Conservation (phyloP, 371 early-diverging fungal genomes). For the Circinella umbellata region DNA sequence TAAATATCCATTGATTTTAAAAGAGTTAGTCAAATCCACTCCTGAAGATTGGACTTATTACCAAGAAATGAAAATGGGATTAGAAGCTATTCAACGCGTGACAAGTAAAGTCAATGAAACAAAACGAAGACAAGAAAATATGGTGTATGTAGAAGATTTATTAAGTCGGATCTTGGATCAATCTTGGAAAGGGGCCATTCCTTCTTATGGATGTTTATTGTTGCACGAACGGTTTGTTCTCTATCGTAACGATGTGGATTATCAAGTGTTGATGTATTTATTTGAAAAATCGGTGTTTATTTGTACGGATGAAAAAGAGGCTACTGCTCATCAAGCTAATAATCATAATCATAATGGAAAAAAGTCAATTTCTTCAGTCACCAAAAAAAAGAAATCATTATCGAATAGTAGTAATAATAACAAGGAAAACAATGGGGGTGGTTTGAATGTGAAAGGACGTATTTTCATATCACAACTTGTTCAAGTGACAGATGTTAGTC, state of each 20-base stretch:
- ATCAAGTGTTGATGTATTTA: conserved; percentile 81
- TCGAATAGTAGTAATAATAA: conserved; percentile 43
- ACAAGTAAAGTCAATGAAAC: conserved; percentile 92
- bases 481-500: conserved; percentile 74
- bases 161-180: conserved; percentile 64
- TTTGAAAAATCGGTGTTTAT: conserved; percentile 90
- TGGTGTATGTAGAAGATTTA: conserved; percentile 72
- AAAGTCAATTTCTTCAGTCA: conserved; percentile 2
- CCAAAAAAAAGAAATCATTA: conserved; percentile 43
- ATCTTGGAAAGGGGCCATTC: conserved; percentile 18
- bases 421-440: not conserved
- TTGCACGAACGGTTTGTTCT: conserved; percentile 86
- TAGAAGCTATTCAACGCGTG: conserved; percentile 81
- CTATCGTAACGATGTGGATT: conserved; percentile 75
- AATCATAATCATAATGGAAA: too few species aligned
- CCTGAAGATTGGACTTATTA: conserved; percentile 69
- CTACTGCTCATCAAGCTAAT: too few species aligned
- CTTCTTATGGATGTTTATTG: conserved; percentile 50
- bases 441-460: conserved; percentile 71
- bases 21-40: conserved; percentile 82
- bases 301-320: conserved; percentile 75
- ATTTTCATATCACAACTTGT: conserved; percentile 81
- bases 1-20: conserved; percentile 91
- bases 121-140: conserved; percentile 85
- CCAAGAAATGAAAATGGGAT: conserved; percentile 80